Evolutionary conservation across 495 filamentous ascomycete genomes (phyloP), one percentile per base, ranked within the genome.

Genomic region (Oleoguttula mirabilis): DNA sequence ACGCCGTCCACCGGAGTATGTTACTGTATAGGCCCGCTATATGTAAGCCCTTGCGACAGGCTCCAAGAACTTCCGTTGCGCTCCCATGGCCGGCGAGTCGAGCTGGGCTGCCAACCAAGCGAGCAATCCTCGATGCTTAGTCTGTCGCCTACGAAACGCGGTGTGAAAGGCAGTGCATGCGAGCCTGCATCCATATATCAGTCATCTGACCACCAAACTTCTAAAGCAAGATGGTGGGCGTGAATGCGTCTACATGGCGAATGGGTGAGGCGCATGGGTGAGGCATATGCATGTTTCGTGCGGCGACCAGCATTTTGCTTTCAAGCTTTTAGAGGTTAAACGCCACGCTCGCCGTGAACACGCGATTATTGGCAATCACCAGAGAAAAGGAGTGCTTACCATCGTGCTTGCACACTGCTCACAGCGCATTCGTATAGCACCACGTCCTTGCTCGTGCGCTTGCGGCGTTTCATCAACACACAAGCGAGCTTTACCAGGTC

Each of bases 401-500:
- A 88, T 42, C 75, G 63, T 10, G 93, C 63, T 46, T 92, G 81
- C 31, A 52, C 48, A 48, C 69, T 74, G n/a, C 62, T 71, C 4
- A 87, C 68, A 5, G 58, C 61, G 49, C 80, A 86, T 4, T 60
- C 56, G 47, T 75, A 76, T 12, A 68, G 61, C 41, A 45, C 7
- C 12, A 11, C 65, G 65, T 47, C 69, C 68, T 40, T 68, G 59
- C 41, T 60, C 53, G 37, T 61, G 59, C 35, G 64, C 50, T 17
- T 55, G 63, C 48, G 71, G 39, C 73, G 75, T 27, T 77, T 79
- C 30, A 94, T 67, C 20, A 88, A 60, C 3, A 70, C 54, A 23
- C 67, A 74, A 0, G 81, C 79, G 1, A 84, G 69, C 12, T 77
- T 68, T 3, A 80, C 64, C 4, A 88, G 48, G 39, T 79, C 75